These are phyloP conservation scores for Purshia tridentata DNA, from an alignment of 306 rosid species.

Conservation along the genomic window DNA sequence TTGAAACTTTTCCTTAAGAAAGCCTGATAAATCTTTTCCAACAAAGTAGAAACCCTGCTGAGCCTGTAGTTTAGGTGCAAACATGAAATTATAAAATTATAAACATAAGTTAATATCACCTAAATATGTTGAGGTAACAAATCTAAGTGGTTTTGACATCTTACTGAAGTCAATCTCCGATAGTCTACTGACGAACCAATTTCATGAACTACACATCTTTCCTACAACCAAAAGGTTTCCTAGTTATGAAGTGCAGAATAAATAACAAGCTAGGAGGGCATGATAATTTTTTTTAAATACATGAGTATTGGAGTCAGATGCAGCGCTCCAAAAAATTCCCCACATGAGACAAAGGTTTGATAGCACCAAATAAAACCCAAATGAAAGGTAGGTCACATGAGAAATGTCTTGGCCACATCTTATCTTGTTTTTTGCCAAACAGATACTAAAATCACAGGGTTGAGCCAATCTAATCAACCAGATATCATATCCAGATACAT, in stretches of 20 bases:
- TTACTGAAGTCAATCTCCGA: constrained; percentile 91
- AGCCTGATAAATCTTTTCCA: constrained; percentile 57
- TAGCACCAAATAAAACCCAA: constrained; percentile 10
- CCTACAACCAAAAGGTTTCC: constrained; percentile 49
- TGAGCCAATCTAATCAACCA: constrained; percentile 17
- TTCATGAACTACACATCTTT: constrained; percentile 79
- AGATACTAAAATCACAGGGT: constrained; percentile 15
- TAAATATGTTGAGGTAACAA: background rate
- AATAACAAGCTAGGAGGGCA: constrained; percentile 1
- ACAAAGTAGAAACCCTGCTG: constrained; percentile 80
- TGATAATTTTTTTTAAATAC: constrained; percentile 1
- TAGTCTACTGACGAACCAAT: constrained; percentile 87
- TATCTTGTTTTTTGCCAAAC: background rate
- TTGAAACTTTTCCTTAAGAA: constrained; percentile 67
- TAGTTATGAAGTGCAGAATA: constrained; percentile 23
- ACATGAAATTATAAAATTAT: constrained; percentile 21
- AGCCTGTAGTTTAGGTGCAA: constrained; percentile 54
- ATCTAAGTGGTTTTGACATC: constrained; percentile 15
- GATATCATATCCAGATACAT: constrained; percentile 18
- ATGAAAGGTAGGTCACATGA: constrained; percentile 13
- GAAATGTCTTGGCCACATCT: constrained; percentile 8
- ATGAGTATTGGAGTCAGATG: background rate
- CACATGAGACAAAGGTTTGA: constrained; percentile 11
- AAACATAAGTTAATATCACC: background rate
- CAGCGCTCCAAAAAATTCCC: constrained; percentile 20